Percentiles rank a stretch among this genome's conserved stretches.
Conservation (phyloP, 2,329 filamentous ascomycete species). For the Diaporthe citrichinensis region DNA sequence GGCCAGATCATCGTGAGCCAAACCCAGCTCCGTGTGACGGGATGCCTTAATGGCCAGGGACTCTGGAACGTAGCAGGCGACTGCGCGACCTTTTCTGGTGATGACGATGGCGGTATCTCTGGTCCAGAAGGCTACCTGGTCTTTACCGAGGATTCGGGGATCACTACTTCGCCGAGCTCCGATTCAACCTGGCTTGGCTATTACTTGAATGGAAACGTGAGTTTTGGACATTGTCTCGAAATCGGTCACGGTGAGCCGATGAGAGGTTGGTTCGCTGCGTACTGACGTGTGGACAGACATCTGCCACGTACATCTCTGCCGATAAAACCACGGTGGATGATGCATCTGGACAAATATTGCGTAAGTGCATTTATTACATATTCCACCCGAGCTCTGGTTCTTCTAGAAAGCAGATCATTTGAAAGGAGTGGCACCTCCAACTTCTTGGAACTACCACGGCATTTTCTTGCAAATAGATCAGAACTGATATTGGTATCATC, state of each 20-base stretch:
- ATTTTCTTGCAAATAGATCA: background rate
- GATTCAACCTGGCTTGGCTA: conserved; percentile 24
- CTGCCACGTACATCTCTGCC: conserved; percentile 10
- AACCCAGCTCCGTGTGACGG: conserved; percentile 24
- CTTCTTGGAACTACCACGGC: background rate
- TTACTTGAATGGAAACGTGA: conserved; percentile 17
- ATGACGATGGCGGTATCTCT: background rate
- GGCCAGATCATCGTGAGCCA: conserved; percentile 25
- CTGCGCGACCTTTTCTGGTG: conserved; percentile 9
- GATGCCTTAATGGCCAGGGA: conserved; percentile 1
- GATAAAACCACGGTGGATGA: background rate
- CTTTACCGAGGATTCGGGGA: background rate
- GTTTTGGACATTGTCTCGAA: background rate
- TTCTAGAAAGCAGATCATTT: fast-evolving
- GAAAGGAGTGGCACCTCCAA: background rate
- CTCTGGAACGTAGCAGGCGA: conserved; percentile 11
- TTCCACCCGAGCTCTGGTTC: too few species aligned
- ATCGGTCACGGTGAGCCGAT: background rate
- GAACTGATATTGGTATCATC: background rate
- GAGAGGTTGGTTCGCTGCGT: background rate
- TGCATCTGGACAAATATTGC: conserved; percentile 10
- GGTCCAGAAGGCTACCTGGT: conserved; percentile 6
- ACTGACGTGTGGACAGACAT: conserved; percentile 2
- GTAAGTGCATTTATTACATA: background rate
- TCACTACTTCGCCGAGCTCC: conserved; percentile 1